phyloP scores from a whole-genome alignment of 1,284 basidiomycete species.

The Spongiforma sp. region DNA sequence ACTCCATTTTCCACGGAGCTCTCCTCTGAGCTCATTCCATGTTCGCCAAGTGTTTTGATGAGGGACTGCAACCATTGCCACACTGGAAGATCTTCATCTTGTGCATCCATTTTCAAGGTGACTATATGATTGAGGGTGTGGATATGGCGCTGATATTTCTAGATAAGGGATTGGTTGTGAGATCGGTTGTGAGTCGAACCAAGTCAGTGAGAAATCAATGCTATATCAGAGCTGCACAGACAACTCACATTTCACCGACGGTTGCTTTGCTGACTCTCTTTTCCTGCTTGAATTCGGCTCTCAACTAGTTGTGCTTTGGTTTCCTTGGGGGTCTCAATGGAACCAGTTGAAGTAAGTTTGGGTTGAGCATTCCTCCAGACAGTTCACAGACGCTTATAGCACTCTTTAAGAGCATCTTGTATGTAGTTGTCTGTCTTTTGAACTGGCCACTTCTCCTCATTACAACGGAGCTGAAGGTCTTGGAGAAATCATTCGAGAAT shows the following conservation, averaged over 20 bases:
- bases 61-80: not conserved
- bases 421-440: not conserved
- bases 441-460: not conserved
- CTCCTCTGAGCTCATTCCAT: not conserved
- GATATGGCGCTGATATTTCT: not conserved
- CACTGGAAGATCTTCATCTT: not conserved
- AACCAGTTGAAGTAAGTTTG: not conserved
- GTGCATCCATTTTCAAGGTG: not conserved
- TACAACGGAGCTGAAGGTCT: not conserved
- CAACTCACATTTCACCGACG: not conserved
- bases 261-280: not conserved
- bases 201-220: too few species aligned
- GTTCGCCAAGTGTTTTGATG: not conserved
- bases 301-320: not conserved
- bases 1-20: not conserved
- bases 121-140: not conserved
- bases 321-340: not conserved
- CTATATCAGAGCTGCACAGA: too few species aligned
- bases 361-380: not conserved
- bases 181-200: too few species aligned
- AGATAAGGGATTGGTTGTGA: not conserved
- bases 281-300: not conserved
- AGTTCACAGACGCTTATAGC: not conserved
- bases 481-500: not conserved
- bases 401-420: not conserved